Evolutionary conservation across 352 stramenopile genomes (phyloP).

Genomic region (Pythium aristosporum): DNA sequence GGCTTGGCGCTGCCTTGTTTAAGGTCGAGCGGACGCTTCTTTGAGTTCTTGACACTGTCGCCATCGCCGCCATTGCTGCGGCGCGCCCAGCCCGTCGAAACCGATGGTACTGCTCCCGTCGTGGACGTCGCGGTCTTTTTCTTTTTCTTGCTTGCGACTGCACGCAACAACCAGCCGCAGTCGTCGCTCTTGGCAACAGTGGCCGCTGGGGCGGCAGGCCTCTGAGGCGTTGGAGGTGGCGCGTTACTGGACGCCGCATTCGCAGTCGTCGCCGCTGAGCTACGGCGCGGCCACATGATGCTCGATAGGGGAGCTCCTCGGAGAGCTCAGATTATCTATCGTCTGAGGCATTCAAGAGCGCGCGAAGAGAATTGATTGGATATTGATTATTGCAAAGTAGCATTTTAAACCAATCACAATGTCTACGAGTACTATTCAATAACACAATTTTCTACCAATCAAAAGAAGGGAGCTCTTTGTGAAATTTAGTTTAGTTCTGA

Average conservation of each 20-base stretch:
- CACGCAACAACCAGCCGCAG: constrained; percentile 27
- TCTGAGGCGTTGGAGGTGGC: neutral
- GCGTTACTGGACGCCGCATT: neutral
- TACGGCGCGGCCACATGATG: constrained; percentile 26
- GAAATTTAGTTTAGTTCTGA: no score
- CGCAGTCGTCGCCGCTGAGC: neutral
- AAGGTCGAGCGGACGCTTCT: constrained; percentile 11
- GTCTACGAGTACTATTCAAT: no score
- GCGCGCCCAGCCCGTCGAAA: neutral
- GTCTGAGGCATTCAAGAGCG: constrained; percentile 2
- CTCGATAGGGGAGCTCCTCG: neutral
- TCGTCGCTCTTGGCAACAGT: constrained; percentile 8
- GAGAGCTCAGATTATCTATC: neutral
- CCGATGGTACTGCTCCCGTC: neutral
- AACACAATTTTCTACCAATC: no score
- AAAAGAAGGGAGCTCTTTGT: no score
- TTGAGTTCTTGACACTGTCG: neutral
- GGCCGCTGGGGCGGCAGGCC: neutral
- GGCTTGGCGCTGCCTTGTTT: neutral
- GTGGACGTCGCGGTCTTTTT: neutral
- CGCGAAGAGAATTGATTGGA: constrained; percentile 1
- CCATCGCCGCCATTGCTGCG: neutral
- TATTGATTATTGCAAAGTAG: neutral
- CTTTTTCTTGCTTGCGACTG: constrained; percentile 23
- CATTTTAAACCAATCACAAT: no score